Evolutionary conservation across 768 basidiomycete genomes (phyloP).

Genomic region (Artomyces pyxidatus): DNA sequence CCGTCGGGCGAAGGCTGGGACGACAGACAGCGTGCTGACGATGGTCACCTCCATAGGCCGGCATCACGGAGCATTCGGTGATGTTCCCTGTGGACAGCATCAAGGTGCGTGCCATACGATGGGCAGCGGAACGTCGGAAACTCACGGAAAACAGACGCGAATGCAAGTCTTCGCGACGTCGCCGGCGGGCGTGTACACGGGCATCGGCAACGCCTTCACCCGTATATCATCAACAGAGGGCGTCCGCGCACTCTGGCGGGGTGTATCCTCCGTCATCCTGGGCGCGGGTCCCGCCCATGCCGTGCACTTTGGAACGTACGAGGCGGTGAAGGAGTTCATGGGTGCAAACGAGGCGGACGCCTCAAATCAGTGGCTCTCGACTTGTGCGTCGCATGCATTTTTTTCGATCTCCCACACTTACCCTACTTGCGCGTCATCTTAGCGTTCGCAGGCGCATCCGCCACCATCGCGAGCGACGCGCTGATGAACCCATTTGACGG

Average conservation of each 20-base stretch:
- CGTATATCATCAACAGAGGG: conserved; percentile 95
- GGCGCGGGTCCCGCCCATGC: conserved; percentile 98
- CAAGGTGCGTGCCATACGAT: conserved; percentile 55
- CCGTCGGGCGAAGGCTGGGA: background rate
- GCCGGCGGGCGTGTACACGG: conserved; percentile 79
- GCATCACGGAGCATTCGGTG: conserved; percentile 97
- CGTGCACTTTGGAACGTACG: conserved; percentile 94
- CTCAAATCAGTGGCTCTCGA: conserved; percentile 80
- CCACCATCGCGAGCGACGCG: conserved; percentile 92
- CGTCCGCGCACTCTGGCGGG: conserved; percentile 85
- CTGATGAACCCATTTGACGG: conserved; percentile 99
- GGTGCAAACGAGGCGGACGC: conserved; percentile 67
- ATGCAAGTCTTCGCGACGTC: conserved; percentile 96
- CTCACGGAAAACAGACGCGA: conserved; percentile 59
- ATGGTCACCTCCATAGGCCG: conserved; percentile 53
- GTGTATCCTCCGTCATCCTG: conserved; percentile 90
- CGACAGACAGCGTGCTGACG: conserved; percentile 1
- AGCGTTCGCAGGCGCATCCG: conserved; percentile 91
- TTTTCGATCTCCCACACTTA: background rate
- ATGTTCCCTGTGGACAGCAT: conserved; percentile 99
- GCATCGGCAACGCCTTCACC: conserved; percentile 83
- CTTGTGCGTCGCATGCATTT: conserved; percentile 50
- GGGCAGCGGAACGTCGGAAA: background rate
- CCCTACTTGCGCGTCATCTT: background rate
- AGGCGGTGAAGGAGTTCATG: conserved; percentile 86